Conservation (phyloP, 495 filamentous ascomycete species). For the Hypoxylon rickii region DNA sequence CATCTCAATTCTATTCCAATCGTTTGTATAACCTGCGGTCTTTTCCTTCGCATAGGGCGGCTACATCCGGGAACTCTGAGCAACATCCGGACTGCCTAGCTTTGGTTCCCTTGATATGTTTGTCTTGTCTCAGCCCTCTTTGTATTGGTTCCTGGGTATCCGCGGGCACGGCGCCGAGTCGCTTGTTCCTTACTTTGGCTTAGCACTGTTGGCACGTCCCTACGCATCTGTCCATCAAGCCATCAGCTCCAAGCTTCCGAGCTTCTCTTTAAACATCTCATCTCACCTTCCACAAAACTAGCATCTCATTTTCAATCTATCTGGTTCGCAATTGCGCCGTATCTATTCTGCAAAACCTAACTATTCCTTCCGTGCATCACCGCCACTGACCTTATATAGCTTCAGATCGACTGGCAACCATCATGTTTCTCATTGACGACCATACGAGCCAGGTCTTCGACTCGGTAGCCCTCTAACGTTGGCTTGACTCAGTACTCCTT, state of each 20-base stretch:
- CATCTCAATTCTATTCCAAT: neutral
- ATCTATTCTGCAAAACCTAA: neutral
- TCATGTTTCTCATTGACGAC: slow-evolving; percentile 38
- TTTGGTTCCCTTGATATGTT: neutral
- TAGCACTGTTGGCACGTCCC: too few relatives aligned
- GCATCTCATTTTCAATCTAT: slow-evolving; percentile 1
- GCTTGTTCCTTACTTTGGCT: neutral
- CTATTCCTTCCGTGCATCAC: slow-evolving; percentile 10
- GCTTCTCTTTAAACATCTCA: slow-evolving; percentile 12
- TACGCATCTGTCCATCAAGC: too few relatives aligned
- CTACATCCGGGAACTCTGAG: too few relatives aligned
- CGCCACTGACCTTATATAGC: slow-evolving; percentile 22
- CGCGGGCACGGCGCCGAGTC: neutral
- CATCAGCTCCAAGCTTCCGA: too few relatives aligned
- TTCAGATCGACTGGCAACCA: slow-evolving; percentile 22
- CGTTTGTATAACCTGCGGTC: neutral
- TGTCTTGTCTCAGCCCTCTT: slow-evolving; percentile 24
- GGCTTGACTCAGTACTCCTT: slow-evolving; percentile 13
- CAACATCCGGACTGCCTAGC: too few relatives aligned
- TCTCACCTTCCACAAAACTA: slow-evolving; percentile 17
- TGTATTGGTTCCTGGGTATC: slow-evolving; percentile 1
- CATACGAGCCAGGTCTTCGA: slow-evolving; percentile 34
- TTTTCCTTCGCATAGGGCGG: too few relatives aligned
- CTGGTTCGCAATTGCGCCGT: slow-evolving; percentile 8
- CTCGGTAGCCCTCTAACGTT: slow-evolving; percentile 31